Percentiles rank a stretch among this genome's conserved stretches.
Evolutionary conservation across 1,284 basidiomycete species (phyloP).

Genomic region (Pascua guehoae): DNA sequence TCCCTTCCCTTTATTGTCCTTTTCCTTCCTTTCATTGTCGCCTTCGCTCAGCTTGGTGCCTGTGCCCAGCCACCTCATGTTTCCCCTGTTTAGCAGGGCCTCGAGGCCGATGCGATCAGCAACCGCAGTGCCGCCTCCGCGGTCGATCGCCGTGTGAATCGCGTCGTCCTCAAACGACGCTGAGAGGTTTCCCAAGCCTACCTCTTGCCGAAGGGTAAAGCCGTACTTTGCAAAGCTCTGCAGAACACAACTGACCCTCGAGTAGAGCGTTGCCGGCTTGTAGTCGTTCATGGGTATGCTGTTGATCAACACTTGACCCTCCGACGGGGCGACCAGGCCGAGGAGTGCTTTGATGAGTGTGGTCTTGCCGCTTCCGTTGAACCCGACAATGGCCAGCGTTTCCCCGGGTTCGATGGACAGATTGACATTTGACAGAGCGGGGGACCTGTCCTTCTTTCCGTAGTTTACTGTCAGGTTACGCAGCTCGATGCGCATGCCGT

Average conservation of each 20-base stretch:
- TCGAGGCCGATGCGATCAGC: constrained; percentile 21
- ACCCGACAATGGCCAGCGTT: constrained; percentile 58
- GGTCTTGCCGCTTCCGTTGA: constrained; percentile 5
- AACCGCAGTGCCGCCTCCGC: constrained; percentile 60
- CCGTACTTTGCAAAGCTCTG: constrained; percentile 75
- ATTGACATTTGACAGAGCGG: constrained; percentile 63
- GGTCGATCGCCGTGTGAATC: constrained; percentile 60
- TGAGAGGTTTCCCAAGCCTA: constrained; percentile 65
- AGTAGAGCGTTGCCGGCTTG: constrained; percentile 64
- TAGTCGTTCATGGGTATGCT: constrained; percentile 61
- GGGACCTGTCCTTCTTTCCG: constrained; percentile 50
- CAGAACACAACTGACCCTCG: constrained; percentile 67
- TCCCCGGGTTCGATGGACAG: constrained; percentile 68
- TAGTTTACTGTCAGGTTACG: no score
- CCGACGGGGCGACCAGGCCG: constrained; percentile 57
- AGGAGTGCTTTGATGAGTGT: constrained; percentile 62
- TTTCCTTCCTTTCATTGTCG: no score
- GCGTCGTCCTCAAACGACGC: constrained; percentile 42
- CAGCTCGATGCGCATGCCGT: constrained; percentile 62
- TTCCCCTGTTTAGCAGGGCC: background rate
- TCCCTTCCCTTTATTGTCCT: no score
- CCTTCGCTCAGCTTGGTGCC: no score
- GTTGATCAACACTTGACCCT: constrained; percentile 64
- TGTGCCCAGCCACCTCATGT: background rate
- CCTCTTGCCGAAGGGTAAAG: constrained; percentile 68